Evolutionary conservation across 208 protist genomes (phyloP).

Genomic region (Trypanosoma boissoni): DNA sequence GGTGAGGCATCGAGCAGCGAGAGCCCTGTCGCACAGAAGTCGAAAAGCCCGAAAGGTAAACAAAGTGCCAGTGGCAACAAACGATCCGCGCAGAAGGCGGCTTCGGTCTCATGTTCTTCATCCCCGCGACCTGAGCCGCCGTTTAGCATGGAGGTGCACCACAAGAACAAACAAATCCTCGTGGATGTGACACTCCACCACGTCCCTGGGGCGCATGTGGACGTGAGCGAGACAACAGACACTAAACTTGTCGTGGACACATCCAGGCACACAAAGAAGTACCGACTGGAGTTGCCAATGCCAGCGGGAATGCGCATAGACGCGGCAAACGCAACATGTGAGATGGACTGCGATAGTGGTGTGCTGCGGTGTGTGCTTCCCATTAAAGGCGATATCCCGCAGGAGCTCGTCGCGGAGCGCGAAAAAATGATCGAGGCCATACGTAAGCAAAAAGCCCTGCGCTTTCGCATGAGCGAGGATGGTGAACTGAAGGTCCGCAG

Average conservation of each 20-base stretch:
- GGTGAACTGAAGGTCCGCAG: slow-evolving; percentile 78
- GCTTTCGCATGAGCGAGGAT: slow-evolving; percentile 67
- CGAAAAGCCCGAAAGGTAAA: slow-evolving; percentile 13
- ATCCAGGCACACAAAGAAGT: slow-evolving; percentile 74
- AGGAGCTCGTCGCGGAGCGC: slow-evolving; percentile 38
- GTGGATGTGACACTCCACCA: slow-evolving; percentile 80
- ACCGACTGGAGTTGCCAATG: slow-evolving; percentile 66
- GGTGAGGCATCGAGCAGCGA: neutral
- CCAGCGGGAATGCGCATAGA: slow-evolving; percentile 65
- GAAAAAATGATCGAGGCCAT: slow-evolving; percentile 53
- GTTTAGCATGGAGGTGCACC: slow-evolving; percentile 75
- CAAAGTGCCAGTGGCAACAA: too few relatives aligned
- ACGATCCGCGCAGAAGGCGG: neutral
- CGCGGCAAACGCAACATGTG: slow-evolving; percentile 40
- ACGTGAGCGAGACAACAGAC: slow-evolving; percentile 59
- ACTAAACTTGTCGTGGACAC: slow-evolving; percentile 72
- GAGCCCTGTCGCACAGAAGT: neutral
- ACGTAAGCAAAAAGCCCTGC: slow-evolving; percentile 55
- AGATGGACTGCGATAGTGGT: slow-evolving; percentile 44
- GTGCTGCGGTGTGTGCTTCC: slow-evolving; percentile 70
- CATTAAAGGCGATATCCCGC: slow-evolving; percentile 59
- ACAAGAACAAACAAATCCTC: slow-evolving; percentile 70
- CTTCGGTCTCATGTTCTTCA: slow-evolving; percentile 6
- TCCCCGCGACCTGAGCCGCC: slow-evolving; percentile 31
- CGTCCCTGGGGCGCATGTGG: slow-evolving; percentile 68